Evolutionary conservation across 225 moss, liverwort and hornwort species (phyloP), one percentile per base, ranked within the genome.

Genomic region (Climacium dendroides): DNA sequence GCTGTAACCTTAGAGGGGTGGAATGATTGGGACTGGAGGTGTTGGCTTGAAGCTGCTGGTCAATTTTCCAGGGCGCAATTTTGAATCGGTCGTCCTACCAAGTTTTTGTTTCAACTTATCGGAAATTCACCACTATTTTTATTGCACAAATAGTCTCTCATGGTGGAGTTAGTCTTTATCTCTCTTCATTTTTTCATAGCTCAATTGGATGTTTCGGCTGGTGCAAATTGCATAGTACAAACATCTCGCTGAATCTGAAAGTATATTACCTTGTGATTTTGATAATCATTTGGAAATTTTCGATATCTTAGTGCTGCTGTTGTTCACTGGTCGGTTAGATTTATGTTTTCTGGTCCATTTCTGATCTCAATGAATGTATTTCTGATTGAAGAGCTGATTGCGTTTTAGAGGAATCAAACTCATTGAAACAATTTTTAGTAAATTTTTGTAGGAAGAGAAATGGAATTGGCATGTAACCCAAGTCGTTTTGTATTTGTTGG

Each of bases 51-150:
- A 89, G 78, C 79, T 63, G 87, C 78, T 65, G 66, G 83, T 69
- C 85, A 79, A 34, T 80, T 71, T 85, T 60, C 70, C 58, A 30
- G 52, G 74, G 87, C 60, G 89, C 88, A 90, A 79, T 90, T 87
- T 80, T 91, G 90, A 65, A 50, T 86, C 50, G 55, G 43, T 53
- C 85, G 86, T 87, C 85, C 84, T 64, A 88, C 75, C 64, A 88
- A 92, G 90, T 77, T 86, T 89, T 92, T 89, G 57, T 88, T 81
- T 79, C 35, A 74, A 76, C 70, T 88, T 84, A 83, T 74, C 67
- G 87, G 76, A 89, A 80, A 74, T 50, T 79, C 64, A 83, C 61
- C 77, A 39, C n/a, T 85, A 83, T 85, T 86, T 92, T 84, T 87
- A 86, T 87, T 71, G 62, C 80, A 64, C 43, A 90, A 26, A 54